Percentiles rank a stretch among this genome's conserved stretches.
These are phyloP conservation scores for Gigaspora rosea DNA, from an alignment of 192 early-diverging fungal genomes.

Conservation along the genomic window DNA sequence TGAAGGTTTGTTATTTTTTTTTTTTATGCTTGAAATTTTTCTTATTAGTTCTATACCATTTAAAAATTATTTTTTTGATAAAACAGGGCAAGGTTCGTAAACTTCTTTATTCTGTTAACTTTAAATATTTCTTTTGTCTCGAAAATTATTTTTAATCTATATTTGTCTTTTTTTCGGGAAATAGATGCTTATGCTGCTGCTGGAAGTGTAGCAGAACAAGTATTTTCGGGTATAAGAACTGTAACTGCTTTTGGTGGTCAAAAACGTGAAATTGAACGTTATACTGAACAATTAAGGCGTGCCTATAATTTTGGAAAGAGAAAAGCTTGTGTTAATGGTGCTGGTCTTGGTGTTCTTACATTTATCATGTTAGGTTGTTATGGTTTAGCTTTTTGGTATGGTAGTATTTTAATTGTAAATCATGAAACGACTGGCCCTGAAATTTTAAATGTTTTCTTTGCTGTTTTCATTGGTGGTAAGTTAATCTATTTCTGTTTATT, in stretches of 20 bases:
- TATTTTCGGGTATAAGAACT: conserved; percentile 80
- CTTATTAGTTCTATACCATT: too few species aligned
- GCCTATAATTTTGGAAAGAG: conserved; percentile 68
- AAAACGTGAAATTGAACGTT: conserved; percentile 66
- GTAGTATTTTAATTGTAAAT: conserved; percentile 61
- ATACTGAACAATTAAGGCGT: conserved; percentile 57
- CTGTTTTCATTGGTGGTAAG: conserved; percentile 77
- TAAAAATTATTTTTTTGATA: too few species aligned
- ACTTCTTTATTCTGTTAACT: conserved; percentile 30
- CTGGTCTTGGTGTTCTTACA: conserved; percentile 59
- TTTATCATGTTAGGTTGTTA: conserved; percentile 72
- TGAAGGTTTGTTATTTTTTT: background rate
- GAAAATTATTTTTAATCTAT: background rate
- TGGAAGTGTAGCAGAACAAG: conserved; percentile 89
- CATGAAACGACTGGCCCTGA: conserved; percentile 45
- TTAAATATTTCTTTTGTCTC: background rate
- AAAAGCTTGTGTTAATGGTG: conserved; percentile 60
- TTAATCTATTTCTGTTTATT: background rate
- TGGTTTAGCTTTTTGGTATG: conserved; percentile 86
- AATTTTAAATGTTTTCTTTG: conserved; percentile 86
- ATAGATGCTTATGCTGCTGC: conserved; percentile 75
- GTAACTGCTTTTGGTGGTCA: conserved; percentile 87
- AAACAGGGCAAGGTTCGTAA: too few species aligned
- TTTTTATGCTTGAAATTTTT: too few species aligned
- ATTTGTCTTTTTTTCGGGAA: too few species aligned